Conservation (phyloP, 1,284 basidiomycete genomes). For the Dichomitus squalens region DNA sequence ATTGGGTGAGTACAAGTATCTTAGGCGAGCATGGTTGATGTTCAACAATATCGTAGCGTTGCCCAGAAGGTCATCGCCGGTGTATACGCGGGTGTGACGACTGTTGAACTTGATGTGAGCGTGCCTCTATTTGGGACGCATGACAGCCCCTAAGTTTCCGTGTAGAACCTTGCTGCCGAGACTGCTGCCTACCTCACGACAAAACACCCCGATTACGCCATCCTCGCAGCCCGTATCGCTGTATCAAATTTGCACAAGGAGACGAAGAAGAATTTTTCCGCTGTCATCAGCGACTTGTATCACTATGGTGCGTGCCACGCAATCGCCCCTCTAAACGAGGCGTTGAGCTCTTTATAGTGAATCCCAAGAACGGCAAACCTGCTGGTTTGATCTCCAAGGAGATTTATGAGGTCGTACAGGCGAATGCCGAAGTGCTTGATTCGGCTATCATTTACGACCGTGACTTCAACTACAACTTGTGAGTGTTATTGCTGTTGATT, state of each 20-base stretch:
- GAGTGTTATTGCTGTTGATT: slow-evolving; percentile 27
- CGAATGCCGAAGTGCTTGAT: slow-evolving; percentile 85
- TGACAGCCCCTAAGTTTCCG: neutral
- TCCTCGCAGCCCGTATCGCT: slow-evolving; percentile 97
- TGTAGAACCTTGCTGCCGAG: slow-evolving; percentile 90
- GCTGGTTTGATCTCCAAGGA: slow-evolving; percentile 94
- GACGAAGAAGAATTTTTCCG: slow-evolving; percentile 96
- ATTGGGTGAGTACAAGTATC: slow-evolving; percentile 67
- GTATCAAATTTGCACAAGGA: slow-evolving; percentile 99
- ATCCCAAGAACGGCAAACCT: slow-evolving; percentile 90
- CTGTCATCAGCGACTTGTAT: slow-evolving; percentile 91
- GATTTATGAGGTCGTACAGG: slow-evolving; percentile 84
- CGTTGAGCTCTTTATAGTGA: slow-evolving; percentile 54
- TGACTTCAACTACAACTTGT: slow-evolving; percentile 97
- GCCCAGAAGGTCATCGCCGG: slow-evolving; percentile 96
- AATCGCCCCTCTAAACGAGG: neutral
- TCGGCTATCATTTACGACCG: slow-evolving; percentile 98
- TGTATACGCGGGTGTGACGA: slow-evolving; percentile 95
- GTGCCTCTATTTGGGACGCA: neutral
- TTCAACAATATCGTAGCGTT: slow-evolving; percentile 50
- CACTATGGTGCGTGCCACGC: slow-evolving; percentile 66
- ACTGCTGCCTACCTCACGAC: slow-evolving; percentile 98
- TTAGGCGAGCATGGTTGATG: neutral
- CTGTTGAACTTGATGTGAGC: slow-evolving; percentile 93
- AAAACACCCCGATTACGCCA: slow-evolving; percentile 96